phyloP scores from a whole-genome alignment of 768 basidiomycete genomes.

The Boletales sp. region DNA sequence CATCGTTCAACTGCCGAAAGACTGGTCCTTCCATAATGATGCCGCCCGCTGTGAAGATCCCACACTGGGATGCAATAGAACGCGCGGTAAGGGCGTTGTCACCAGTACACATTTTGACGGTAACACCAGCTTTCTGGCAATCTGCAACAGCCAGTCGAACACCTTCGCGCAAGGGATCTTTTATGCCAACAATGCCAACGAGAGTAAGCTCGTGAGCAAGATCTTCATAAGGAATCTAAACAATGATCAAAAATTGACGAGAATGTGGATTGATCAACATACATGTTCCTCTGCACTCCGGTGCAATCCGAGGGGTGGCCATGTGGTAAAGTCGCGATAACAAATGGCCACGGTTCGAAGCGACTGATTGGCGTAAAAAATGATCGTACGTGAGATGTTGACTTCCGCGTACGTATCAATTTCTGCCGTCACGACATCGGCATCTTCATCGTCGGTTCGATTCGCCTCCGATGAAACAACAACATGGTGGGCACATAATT shows the following conservation, averaged over 20 bases:
- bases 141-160: conserved; percentile 86
- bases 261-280: conserved; percentile 10
- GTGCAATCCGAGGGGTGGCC: conserved; percentile 66
- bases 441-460: conserved; percentile 15
- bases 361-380: conserved; percentile 96
- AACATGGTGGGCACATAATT: conserved; percentile 70
- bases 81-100: conserved; percentile 94
- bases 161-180: conserved; percentile 90
- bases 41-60: conserved; percentile 90
- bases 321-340: conserved; percentile 80
- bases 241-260: conserved; percentile 8
- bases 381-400: conserved; percentile 90
- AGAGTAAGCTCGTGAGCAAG: conserved; percentile 75
- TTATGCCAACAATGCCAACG: conserved; percentile 90
- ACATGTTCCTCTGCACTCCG: conserved; percentile 53
- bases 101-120: conserved; percentile 98
- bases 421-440: conserved; percentile 47
- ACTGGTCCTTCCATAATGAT: conserved; percentile 98
- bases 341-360: conserved; percentile 93
- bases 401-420: conserved; percentile 69
- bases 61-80: conserved; percentile 96
- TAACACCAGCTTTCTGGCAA: conserved; percentile 86
- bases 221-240: conserved; percentile 63
- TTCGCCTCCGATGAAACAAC: conserved; percentile 44
- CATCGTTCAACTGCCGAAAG: conserved; percentile 73